Evolutionary conservation across 768 basidiomycete species (phyloP), one percentile per base, ranked within the genome.

Genomic region (Auriscalpium microsporum): DNA sequence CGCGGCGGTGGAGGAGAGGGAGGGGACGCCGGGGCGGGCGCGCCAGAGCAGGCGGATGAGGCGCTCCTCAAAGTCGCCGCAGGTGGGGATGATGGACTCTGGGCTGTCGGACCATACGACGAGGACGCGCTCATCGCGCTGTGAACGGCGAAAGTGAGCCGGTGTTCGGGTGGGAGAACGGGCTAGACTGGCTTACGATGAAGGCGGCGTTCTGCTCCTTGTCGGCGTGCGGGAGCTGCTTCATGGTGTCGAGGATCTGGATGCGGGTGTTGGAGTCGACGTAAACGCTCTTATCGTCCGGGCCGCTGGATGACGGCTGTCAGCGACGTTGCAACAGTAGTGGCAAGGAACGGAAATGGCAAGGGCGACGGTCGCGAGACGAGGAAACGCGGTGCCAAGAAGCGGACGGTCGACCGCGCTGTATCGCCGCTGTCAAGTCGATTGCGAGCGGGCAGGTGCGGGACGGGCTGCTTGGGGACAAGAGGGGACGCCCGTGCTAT

Each of bases 31-130:
- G 59, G 70, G 57, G 58, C 73, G 58, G 52, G 71, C 74, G 45
- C 75, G 69, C 81, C 81, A 83, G 9, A 83, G 68, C 50, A 77
- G 78, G 52, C 73, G 73, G 61, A 83, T 80, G 67, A 83, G 77
- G 50, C 78, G 72, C 56, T 80, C 76, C 59, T 83, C 82, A 53
- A 82, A 77, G 59, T 80, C 78, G 57, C 71, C 72, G 50, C 69
- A 73, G 35, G 69, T 74, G 48, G 75, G 69, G 55, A 94, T 81
- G 67, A 94, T 87, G 60, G 76, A 77, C 64, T 91, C 87, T 46
- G 92, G 75, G 0, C 81, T 78, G 65, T 91, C 87, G 17, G 86
- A 83, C 90, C 90, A 94, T 59, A 93, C 82, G 58, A 93, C 79
- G 53, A 94, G 77, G 16, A 88, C 86, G 40, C 87, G 81, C 67